Conservation (phyloP, 1,139 yeast species). For the Suhomyces coccinellae region DNA sequence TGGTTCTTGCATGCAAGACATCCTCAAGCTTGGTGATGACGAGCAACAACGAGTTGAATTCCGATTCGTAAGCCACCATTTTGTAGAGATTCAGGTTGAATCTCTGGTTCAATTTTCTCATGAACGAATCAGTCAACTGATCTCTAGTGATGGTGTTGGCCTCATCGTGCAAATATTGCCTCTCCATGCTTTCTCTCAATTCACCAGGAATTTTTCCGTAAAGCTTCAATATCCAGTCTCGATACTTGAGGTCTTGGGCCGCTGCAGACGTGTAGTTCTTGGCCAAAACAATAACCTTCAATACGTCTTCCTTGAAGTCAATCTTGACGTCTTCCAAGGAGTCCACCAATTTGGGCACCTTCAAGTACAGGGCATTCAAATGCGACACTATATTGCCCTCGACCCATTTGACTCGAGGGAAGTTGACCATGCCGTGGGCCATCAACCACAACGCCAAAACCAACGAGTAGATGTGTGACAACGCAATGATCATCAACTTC, state of each 20-base stretch:
- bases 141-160: conserved; percentile 31
- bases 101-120: conserved; percentile 37
- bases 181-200: conserved; percentile 35
- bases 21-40: conserved; percentile 45
- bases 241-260: conserved; percentile 32
- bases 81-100: conserved; percentile 42
- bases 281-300: conserved; percentile 55
- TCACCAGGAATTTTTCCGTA: conserved; percentile 37
- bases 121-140: conserved; percentile 35
- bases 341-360: conserved; percentile 61
- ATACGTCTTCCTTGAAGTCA: conserved; percentile 62
- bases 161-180: conserved; percentile 28
- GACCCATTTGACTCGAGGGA: conserved; percentile 62
- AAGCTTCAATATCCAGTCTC: conserved; percentile 46
- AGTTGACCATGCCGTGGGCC: conserved; percentile 75
- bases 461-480: conserved; percentile 79
- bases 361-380: conserved; percentile 48
- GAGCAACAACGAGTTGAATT: conserved; percentile 36
- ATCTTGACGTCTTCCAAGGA: conserved; percentile 64
- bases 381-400: conserved; percentile 44
- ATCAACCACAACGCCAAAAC: conserved; percentile 77
- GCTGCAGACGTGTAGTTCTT: conserved; percentile 36
- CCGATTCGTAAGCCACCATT: conserved; percentile 44
- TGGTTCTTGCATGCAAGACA: conserved; percentile 33
- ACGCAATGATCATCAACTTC: conserved; percentile 69